Evolutionary conservation across 345 rosid species (phyloP), one percentile per base, ranked within the genome.

Genomic region (Boechera divaricarpa): DNA sequence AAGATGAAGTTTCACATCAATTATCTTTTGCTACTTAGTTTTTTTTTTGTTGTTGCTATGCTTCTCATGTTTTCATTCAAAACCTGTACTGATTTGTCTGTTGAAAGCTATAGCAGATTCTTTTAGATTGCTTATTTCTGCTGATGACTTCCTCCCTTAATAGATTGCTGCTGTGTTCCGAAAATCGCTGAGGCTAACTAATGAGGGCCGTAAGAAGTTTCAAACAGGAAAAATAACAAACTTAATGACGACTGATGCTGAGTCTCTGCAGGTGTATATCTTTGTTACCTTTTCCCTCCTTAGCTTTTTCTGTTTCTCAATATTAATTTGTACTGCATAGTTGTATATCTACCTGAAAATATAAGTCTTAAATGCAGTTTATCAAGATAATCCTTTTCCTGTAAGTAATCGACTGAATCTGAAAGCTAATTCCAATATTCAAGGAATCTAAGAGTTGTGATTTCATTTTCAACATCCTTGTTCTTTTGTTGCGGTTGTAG

Each of bases 121-220:
- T 31, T 63, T 32, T 21, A 28, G 8, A 45, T 45, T 70, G 24
- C 58, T 62, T 49, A 42, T 45, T 49, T 57, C 44, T 64, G 49
- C 29, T 58, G 57, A 56, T 72, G 73, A 44, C 31, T 48, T 67
- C 67, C 48, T 69, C 48, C 45, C 68, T 15, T 67, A 10, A 67
- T 83, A 95, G 99, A 79, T 92, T 85, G 99, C 99, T 78, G 98
- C 99, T 73, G 96, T 95, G 33, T 95, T 92, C 82, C 89, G 94
- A 53, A 95, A 95, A 79, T 88, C 99, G 41, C 83, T 92, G 70
- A 89, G 97, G 93, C 82, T 95, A 70, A 95, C 98, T 48, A 90
- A 92, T 33, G 98, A 95, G 82, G 82, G 93, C 39, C 97, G 99
- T 63, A 86, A 80, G 76, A 87, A 85, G 79, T 91, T 92, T 84